Evolutionary conservation across 2,329 filamentous ascomycete species (phyloP).

Genomic region (Colletotrichum liaoningense): DNA sequence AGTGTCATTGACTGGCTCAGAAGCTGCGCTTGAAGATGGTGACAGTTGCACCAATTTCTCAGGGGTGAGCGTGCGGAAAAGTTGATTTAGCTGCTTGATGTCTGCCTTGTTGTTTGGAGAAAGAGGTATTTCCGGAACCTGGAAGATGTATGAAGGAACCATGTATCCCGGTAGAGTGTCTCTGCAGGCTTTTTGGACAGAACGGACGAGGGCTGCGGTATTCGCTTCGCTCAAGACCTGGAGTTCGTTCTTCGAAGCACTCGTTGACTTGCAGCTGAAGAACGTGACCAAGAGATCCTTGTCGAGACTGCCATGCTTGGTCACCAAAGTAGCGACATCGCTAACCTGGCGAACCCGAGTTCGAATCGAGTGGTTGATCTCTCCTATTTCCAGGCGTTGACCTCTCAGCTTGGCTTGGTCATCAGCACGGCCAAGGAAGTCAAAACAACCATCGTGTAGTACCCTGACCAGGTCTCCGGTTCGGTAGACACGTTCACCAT

Average conservation of each 20-base stretch:
- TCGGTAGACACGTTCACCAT: conserved; percentile 77
- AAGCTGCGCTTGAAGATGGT: conserved; percentile 21
- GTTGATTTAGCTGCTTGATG: conserved; percentile 71
- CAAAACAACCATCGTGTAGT: conserved; percentile 82
- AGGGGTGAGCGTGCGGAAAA: conserved; percentile 73
- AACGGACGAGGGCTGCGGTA: conserved; percentile 40
- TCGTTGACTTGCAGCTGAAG: conserved; percentile 54
- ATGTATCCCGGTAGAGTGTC: conserved; percentile 83
- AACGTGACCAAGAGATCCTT: conserved; percentile 89
- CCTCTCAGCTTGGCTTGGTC: conserved; percentile 94
- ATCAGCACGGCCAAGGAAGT: conserved; percentile 88
- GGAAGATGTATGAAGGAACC: conserved; percentile 87
- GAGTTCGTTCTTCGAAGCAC: conserved; percentile 27
- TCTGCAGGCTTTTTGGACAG: conserved; percentile 65
- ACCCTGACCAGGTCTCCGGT: conserved; percentile 91
- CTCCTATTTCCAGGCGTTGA: conserved; percentile 88
- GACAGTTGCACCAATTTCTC: conserved; percentile 71
- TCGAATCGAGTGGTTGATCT: conserved; percentile 88
- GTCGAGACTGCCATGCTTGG: conserved; percentile 75
- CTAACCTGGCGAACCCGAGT: conserved; percentile 65
- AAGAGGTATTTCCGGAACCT: conserved; percentile 78
- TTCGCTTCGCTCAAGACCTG: conserved; percentile 38
- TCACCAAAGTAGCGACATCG: conserved; percentile 82
- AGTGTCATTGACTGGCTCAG: conserved; percentile 44
- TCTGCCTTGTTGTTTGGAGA: conserved; percentile 94